A percentile compares a stretch with the other conserved stretches of the same genome.
Evolutionary conservation across 768 basidiomycete species (phyloP).

Genomic region (Glaciozyma antarctica): DNA sequence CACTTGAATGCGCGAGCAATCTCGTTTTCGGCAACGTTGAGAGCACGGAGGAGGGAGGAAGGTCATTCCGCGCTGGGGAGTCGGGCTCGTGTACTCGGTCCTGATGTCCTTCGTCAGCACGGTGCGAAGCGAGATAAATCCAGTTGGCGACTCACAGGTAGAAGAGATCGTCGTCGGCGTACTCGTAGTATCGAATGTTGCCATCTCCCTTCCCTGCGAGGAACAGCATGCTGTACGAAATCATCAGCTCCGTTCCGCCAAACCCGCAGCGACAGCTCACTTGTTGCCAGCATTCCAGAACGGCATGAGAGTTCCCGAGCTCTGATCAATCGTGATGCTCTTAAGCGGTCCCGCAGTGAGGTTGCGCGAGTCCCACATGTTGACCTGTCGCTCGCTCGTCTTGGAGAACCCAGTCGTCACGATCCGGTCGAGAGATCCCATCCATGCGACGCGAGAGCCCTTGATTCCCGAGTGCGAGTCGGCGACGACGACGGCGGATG

Average conservation of each 20-base stretch:
- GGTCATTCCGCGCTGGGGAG: slow-evolving; percentile 93
- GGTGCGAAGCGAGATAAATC: neutral
- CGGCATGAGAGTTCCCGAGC: slow-evolving; percentile 89
- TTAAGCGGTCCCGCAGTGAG: slow-evolving; percentile 57
- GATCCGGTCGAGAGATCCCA: slow-evolving; percentile 78
- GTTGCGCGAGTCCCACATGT: slow-evolving; percentile 76
- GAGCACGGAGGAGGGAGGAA: slow-evolving; percentile 86
- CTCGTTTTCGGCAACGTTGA: slow-evolving; percentile 84
- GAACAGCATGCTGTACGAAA: slow-evolving; percentile 20
- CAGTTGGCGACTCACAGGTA: slow-evolving; percentile 35
- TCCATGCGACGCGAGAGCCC: slow-evolving; percentile 76
- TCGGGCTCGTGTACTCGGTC: slow-evolving; percentile 74
- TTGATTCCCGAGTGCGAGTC: slow-evolving; percentile 93
- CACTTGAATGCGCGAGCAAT: slow-evolving; percentile 88
- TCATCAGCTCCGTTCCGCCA: slow-evolving; percentile 35
- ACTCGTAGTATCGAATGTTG: slow-evolving; percentile 93
- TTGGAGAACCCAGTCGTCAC: slow-evolving; percentile 94
- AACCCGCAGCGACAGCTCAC: slow-evolving; percentile 53
- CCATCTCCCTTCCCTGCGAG: slow-evolving; percentile 90
- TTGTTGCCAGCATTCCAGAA: slow-evolving; percentile 95
- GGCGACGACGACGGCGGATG: slow-evolving; percentile 65
- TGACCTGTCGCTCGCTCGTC: slow-evolving; percentile 88
- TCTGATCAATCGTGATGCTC: slow-evolving; percentile 72
- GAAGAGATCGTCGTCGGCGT: slow-evolving; percentile 72
- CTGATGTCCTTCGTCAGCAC: slow-evolving; percentile 40